These are phyloP conservation scores for Pythium aquatile DNA, from an alignment of 352 stramenopile genomes.

Conservation along the genomic window DNA sequence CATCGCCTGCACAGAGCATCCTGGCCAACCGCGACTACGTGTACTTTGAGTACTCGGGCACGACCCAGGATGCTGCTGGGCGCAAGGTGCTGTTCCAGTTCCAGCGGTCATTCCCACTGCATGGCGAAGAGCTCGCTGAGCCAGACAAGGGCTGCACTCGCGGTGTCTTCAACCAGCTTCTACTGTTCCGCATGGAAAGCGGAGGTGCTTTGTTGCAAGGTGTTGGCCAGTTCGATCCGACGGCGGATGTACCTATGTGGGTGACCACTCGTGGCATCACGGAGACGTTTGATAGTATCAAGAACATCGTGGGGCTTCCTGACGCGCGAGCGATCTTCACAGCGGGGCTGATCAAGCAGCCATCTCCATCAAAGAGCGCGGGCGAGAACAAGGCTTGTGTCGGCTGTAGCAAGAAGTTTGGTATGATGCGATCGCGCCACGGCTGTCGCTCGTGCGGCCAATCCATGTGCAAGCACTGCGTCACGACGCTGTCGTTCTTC, in stretches of 20 bases:
- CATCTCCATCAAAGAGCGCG: neutral
- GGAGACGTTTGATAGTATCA: slow-evolving; percentile 24
- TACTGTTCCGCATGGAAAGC: slow-evolving; percentile 24
- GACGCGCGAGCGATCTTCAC: slow-evolving; percentile 18
- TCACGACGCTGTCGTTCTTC: slow-evolving; percentile 29
- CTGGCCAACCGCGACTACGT: slow-evolving; percentile 23
- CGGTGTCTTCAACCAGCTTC: slow-evolving; percentile 13
- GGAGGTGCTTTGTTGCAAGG: slow-evolving; percentile 22
- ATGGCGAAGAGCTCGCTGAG: slow-evolving; percentile 25
- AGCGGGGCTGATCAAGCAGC: slow-evolving; percentile 20
- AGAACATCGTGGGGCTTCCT: slow-evolving; percentile 21
- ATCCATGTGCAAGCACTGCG: slow-evolving; percentile 31
- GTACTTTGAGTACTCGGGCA: slow-evolving; percentile 32
- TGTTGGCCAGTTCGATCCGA: slow-evolving; percentile 11
- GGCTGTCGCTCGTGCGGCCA: slow-evolving; percentile 26
- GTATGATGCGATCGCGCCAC: slow-evolving; percentile 25
- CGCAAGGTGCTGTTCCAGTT: slow-evolving; percentile 30
- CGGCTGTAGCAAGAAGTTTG: slow-evolving; percentile 31
- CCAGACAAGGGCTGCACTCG: slow-evolving; percentile 23
- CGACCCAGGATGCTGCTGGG: slow-evolving; percentile 21
- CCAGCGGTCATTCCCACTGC: slow-evolving; percentile 26
- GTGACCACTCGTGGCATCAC: slow-evolving; percentile 20
- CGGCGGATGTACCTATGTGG: slow-evolving; percentile 18
- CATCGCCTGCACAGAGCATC: slow-evolving; percentile 23
- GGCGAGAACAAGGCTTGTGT: slow-evolving; percentile 26